These are phyloP conservation scores for Pseudomassariella vexata DNA, from an alignment of 2,329 filamentous ascomycete species.

Conservation along the genomic window DNA sequence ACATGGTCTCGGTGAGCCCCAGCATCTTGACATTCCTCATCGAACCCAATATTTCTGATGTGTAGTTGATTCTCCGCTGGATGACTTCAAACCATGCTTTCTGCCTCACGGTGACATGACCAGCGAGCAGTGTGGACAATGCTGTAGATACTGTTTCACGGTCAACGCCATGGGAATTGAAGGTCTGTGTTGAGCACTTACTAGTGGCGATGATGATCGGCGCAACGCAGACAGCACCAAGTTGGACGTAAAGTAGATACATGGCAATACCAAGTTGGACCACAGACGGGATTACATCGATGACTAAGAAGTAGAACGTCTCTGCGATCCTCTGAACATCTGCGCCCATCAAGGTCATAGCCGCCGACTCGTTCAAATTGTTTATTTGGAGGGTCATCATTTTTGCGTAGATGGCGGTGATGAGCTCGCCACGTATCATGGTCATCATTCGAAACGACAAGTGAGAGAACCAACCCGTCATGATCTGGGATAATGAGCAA, in stretches of 20 bases:
- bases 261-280: constrained; percentile 6
- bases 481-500: no score
- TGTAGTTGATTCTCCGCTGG: constrained; percentile 8
- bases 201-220: constrained; percentile 8
- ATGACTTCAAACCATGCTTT: constrained; percentile 11
- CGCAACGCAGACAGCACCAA: constrained; percentile 8
- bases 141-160: constrained; percentile 4
- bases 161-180: no score
- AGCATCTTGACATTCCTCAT: constrained; percentile 15
- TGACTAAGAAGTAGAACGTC: constrained; percentile 5
- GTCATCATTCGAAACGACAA: constrained; percentile 7
- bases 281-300: constrained; percentile 4
- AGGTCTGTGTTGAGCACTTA: constrained; percentile 2
- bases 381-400: constrained; percentile 1
- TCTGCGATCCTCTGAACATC: constrained; percentile 9
- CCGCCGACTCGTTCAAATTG: constrained; percentile 5
- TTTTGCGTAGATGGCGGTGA: constrained; percentile 7
- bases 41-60: constrained; percentile 10
- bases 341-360: constrained; percentile 15
- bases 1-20: constrained; percentile 9
- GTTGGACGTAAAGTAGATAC: constrained; percentile 8
- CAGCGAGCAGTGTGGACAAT: constrained; percentile 5
- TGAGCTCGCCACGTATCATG: constrained; percentile 9
- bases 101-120: constrained; percentile 7
- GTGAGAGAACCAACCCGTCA: constrained; percentile 5